phyloP scores from a whole-genome alignment of 2,329 filamentous ascomycete species.

The Ophiocordyceps polyrhachis-furcata region DNA sequence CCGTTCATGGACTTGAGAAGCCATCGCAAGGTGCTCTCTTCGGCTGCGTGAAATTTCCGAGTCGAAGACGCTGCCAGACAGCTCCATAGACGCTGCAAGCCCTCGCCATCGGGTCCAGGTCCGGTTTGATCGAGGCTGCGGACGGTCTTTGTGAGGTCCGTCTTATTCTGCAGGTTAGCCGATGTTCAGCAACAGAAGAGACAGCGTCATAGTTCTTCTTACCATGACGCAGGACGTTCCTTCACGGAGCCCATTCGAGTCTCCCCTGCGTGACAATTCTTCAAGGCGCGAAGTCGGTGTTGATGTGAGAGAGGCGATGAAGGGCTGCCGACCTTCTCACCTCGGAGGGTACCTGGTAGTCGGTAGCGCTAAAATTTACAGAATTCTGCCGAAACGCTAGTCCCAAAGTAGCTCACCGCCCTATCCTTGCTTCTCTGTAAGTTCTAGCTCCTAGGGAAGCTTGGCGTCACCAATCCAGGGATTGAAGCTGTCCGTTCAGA shows the following conservation, averaged over 20 bases:
- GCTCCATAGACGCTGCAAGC: conserved; percentile 29
- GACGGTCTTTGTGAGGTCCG: conserved; percentile 30
- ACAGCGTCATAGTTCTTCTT: background rate
- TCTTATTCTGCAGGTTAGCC: conserved; percentile 9
- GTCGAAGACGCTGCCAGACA: conserved; percentile 23
- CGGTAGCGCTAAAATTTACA: conserved; percentile 19
- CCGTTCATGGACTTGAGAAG: conserved; percentile 43
- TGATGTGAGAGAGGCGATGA: background rate
- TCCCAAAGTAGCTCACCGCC: conserved; percentile 22
- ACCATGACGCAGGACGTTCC: background rate
- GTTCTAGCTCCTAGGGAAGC: conserved; percentile 18
- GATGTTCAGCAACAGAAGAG: too few relatives aligned
- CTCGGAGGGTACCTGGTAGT: too few relatives aligned
- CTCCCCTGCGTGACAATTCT: background rate
- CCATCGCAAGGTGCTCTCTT: conserved; percentile 41
- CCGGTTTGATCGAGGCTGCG: conserved; percentile 35
- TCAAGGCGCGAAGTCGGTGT: background rate
- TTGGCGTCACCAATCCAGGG: conserved; percentile 15
- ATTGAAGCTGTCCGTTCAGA: conserved; percentile 10
- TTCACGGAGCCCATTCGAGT: background rate
- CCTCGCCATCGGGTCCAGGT: conserved; percentile 23
- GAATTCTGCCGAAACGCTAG: conserved; percentile 24
- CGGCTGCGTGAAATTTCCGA: conserved; percentile 29
- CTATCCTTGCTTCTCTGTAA: conserved; percentile 15
- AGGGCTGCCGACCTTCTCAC: background rate